Evolutionary conservation across 2,329 filamentous ascomycete genomes (phyloP).

Genomic region (Fusarium napiforme): DNA sequence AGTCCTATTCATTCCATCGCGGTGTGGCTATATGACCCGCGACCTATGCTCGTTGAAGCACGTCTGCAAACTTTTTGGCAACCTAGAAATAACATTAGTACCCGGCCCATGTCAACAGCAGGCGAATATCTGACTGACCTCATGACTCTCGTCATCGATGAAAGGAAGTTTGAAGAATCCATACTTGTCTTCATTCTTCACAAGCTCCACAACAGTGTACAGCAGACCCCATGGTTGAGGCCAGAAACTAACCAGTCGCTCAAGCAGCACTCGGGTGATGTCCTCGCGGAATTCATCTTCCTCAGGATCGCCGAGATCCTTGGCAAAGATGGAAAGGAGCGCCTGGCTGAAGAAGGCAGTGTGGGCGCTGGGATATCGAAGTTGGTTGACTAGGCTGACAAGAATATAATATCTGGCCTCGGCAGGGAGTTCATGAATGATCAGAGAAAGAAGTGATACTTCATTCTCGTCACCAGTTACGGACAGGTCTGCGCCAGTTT

Average conservation of each 20-base stretch:
- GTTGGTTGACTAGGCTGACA: constrained; percentile 87
- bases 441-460: constrained; percentile 77
- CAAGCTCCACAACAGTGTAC: constrained; percentile 85
- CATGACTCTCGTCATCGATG: constrained; percentile 87
- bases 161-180: constrained; percentile 94
- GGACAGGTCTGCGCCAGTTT: constrained; percentile 68
- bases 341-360: constrained; percentile 94
- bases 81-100: constrained; percentile 43
- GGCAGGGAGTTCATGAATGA: constrained; percentile 78
- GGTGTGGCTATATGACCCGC: constrained; percentile 1
- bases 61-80: constrained; percentile 51
- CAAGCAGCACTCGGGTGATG: constrained; percentile 87
- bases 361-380: constrained; percentile 88
- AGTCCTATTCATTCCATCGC: constrained; percentile 4
- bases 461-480: constrained; percentile 59
- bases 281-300: constrained; percentile 88
- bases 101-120: background rate
- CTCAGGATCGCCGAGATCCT: constrained; percentile 77
- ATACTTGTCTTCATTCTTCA: constrained; percentile 90
- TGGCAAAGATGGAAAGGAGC: constrained; percentile 85
- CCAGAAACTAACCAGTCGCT: constrained; percentile 87
- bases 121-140: constrained; percentile 66
- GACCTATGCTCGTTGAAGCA: constrained; percentile 49
- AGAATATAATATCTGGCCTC: constrained; percentile 88
- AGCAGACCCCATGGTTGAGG: constrained; percentile 97